These are phyloP conservation scores for Epichloe uncinata DNA, from an alignment of 2,329 filamentous ascomycete species.

Conservation along the genomic window DNA sequence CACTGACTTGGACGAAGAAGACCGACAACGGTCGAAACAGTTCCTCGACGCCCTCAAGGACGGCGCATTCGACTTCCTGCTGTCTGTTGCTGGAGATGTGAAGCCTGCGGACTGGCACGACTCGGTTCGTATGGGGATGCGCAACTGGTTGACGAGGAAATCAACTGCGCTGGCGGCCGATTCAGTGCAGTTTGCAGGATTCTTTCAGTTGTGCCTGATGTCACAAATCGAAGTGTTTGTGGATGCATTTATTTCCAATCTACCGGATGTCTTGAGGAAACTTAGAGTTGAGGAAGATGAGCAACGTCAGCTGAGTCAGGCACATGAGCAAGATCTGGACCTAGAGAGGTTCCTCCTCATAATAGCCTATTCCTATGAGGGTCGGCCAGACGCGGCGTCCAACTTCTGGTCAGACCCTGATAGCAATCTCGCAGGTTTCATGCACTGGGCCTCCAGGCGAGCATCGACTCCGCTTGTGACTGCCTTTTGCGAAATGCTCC, in stretches of 20 bases:
- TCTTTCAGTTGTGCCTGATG: constrained; percentile 63
- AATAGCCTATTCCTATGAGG: constrained; percentile 83
- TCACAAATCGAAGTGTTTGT: constrained; percentile 75
- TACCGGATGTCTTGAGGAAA: constrained; percentile 81
- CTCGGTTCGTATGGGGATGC: constrained; percentile 68
- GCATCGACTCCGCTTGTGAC: constrained; percentile 93
- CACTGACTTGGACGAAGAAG: constrained; percentile 54
- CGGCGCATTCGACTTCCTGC: constrained; percentile 81
- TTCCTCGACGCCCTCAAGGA: constrained; percentile 73
- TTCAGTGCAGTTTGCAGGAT: constrained; percentile 51
- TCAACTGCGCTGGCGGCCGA: constrained; percentile 57
- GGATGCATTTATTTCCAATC: constrained; percentile 87
- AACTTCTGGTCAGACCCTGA: constrained; percentile 90
- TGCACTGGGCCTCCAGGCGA: constrained; percentile 92
- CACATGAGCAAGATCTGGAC: constrained; percentile 55
- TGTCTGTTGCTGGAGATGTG: constrained; percentile 72
- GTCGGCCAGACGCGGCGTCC: constrained; percentile 68
- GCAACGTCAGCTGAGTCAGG: constrained; percentile 55
- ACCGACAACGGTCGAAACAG: constrained; percentile 54
- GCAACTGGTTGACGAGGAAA: constrained; percentile 72
- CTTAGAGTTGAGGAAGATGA: constrained; percentile 84
- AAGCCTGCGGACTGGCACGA: constrained; percentile 77
- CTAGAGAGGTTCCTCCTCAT: constrained; percentile 86
- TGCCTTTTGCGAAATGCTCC: constrained; percentile 92
- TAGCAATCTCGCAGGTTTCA: constrained; percentile 83